Evolutionary conservation across 179 eudicot genomes (phyloP).

Genomic region (Silene coronaria): DNA sequence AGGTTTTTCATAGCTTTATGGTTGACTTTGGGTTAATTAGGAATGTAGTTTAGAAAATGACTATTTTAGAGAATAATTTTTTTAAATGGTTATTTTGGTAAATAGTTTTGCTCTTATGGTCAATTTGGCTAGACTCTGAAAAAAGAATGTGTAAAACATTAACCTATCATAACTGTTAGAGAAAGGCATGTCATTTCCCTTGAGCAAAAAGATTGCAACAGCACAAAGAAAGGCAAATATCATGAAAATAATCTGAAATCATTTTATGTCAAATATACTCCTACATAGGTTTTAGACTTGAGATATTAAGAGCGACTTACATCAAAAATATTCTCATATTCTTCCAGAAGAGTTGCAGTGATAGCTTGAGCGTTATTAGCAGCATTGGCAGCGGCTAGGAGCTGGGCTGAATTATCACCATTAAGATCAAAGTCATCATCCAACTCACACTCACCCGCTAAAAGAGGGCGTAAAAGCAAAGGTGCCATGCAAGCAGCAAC

Average conservation of each 20-base stretch:
- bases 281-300: neutral
- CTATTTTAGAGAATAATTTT: no score
- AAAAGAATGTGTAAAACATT: neutral
- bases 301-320: slow-evolving; percentile 41
- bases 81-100: no score
- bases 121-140: no score
- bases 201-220: neutral
- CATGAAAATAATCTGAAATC: neutral
- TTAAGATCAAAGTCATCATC: slow-evolving; percentile 83
- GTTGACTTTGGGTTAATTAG: no score
- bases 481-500: slow-evolving; percentile 99
- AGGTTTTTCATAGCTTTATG: no score
- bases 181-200: neutral
- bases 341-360: slow-evolving; percentile 79
- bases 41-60: no score
- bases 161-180: neutral
- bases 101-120: no score
- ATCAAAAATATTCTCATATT: slow-evolving; percentile 80
- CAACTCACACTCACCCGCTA: slow-evolving; percentile 95
- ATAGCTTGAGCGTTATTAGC: slow-evolving; percentile 97
- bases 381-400: slow-evolving; percentile 98
- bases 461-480: slow-evolving; percentile 91
- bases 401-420: slow-evolving; percentile 95
- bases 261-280: neutral
- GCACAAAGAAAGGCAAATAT: neutral